Percentiles rank a stretch among this genome's conserved stretches.
phyloP scores from a whole-genome alignment of 768 basidiomycete species.

The Termitomyces sp. region DNA sequence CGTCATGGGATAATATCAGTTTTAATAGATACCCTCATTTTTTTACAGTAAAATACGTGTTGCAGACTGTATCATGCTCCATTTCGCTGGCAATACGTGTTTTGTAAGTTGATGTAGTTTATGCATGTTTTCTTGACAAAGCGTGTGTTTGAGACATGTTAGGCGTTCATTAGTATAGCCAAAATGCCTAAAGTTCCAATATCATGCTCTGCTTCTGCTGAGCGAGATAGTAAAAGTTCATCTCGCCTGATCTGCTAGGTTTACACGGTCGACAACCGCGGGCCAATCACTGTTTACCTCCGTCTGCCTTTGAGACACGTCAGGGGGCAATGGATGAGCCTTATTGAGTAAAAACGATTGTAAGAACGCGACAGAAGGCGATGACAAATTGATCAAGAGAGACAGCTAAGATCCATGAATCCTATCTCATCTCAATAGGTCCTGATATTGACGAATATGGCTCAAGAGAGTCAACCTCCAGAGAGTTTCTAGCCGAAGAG shows the following conservation, averaged over 20 bases:
- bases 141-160: neutral
- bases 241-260: neutral
- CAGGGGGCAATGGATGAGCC: neutral
- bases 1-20: conserved; percentile 8
- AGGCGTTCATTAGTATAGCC: neutral
- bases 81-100: neutral
- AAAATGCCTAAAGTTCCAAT: neutral
- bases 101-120: neutral
- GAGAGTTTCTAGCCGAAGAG: neutral
- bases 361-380: neutral
- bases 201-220: neutral
- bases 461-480: neutral
- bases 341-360: neutral
- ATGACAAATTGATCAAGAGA: too few species aligned
- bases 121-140: neutral
- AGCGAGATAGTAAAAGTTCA: neutral
- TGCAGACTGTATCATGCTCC: neutral
- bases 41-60: neutral
- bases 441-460: neutral
- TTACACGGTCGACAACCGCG: neutral
- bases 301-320: neutral
- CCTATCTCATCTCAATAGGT: neutral
- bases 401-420: neutral
- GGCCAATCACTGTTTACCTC: neutral
- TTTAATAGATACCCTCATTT: conserved; percentile 11